These are phyloP conservation scores for Beta vulgaris DNA, from an alignment of 148 eudicot species.

Conservation along the genomic window DNA sequence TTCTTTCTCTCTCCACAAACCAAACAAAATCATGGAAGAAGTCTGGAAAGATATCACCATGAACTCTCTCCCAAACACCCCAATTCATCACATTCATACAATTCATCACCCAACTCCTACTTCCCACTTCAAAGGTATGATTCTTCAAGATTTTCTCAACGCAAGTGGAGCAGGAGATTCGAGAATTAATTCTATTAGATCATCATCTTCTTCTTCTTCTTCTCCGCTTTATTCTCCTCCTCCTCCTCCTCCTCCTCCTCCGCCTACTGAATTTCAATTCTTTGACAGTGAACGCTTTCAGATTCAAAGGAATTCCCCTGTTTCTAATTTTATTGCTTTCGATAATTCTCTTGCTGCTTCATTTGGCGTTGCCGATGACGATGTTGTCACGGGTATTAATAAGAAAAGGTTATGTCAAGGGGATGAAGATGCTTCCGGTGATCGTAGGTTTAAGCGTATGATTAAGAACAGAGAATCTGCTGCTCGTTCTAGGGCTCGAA, in stretches of 20 bases:
- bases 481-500: conserved; percentile 54
- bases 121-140: not conserved
- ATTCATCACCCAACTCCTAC: not conserved
- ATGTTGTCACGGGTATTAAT: too few relatives aligned
- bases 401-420: conserved; percentile 32
- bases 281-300: not conserved
- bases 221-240: too few relatives aligned
- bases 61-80: conserved; percentile 30
- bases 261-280: conserved; percentile 13
- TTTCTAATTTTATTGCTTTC: conserved; percentile 4
- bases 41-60: conserved; percentile 42
- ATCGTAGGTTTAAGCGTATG: conserved; percentile 42
- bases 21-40: conserved; percentile 37
- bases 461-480: conserved; percentile 62
- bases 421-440: conserved; percentile 19
- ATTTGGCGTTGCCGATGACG: conserved; percentile 6
- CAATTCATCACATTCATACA: conserved; percentile 8
- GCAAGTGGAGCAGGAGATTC: too few relatives aligned
- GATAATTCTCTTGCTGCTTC: conserved; percentile 31
- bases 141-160: conserved; percentile 44
- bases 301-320: not conserved
- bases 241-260: conserved; percentile 25
- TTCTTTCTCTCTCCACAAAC: not conserved
- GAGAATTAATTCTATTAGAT: too few relatives aligned
- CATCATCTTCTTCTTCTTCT: too few relatives aligned